phyloP scores from a whole-genome alignment of 495 filamentous ascomycete genomes.

The Talaromyces nanjingensis region DNA sequence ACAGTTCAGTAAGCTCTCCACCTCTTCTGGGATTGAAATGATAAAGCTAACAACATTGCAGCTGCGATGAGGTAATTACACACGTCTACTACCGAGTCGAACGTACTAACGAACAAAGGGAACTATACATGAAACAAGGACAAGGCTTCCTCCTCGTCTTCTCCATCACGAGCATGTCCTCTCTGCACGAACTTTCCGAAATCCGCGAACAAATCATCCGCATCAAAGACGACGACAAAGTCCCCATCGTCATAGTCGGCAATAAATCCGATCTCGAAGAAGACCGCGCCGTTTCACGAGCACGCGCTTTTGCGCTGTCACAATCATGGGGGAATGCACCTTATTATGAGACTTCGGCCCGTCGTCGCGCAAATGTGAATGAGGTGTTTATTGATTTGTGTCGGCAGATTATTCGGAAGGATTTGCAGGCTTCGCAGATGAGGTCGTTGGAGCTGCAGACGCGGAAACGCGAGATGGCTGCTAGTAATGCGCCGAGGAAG shows the following conservation, averaged over 20 bases:
- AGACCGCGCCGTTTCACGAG: conserved; percentile 74
- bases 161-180: conserved; percentile 85
- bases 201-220: conserved; percentile 93
- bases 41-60: conserved; percentile 31
- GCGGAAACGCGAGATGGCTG: conserved; percentile 30
- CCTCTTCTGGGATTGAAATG: conserved; percentile 1
- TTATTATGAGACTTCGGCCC: conserved; percentile 90
- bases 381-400: conserved; percentile 93
- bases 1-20: conserved; percentile 75
- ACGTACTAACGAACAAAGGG: conserved; percentile 38
- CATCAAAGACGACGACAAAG: conserved; percentile 88
- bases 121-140: conserved; percentile 94
- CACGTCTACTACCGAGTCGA: background rate
- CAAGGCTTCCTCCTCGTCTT: conserved; percentile 98
- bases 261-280: conserved; percentile 97
- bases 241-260: conserved; percentile 93
- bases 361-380: conserved; percentile 82
- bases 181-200: conserved; percentile 77
- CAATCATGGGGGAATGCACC: conserved; percentile 86
- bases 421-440: conserved; percentile 41
- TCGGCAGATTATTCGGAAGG: conserved; percentile 79
- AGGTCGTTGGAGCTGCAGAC: conserved; percentile 31
- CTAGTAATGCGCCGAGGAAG: conserved; percentile 21
- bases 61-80: conserved; percentile 61
- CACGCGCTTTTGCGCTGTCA: conserved; percentile 77